Evolutionary conservation across 2,329 filamentous ascomycete genomes (phyloP).

Genomic region (Xylogone sp.): DNA sequence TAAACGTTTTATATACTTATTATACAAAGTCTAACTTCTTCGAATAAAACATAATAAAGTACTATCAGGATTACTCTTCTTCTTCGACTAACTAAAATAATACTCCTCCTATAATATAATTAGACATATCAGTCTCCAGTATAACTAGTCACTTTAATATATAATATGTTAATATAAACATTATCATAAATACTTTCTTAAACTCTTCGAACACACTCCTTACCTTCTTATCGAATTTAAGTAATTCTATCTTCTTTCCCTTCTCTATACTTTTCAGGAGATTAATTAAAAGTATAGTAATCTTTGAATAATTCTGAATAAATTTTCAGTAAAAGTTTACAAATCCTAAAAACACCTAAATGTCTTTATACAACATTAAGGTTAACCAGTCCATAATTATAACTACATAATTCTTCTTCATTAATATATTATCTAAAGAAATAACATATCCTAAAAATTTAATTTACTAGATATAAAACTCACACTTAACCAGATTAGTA

Average conservation of each 20-base stretch:
- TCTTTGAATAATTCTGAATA: constrained; percentile 21
- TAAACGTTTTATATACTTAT: no score
- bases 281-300: background rate
- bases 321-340: constrained; percentile 31
- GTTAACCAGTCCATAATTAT: constrained; percentile 15
- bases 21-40: background rate
- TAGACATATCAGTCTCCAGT: background rate
- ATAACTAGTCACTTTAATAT: background rate
- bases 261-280: background rate
- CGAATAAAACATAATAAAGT: background rate
- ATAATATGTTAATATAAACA: background rate
- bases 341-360: constrained; percentile 27
- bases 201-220: background rate
- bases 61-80: background rate
- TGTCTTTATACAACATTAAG: constrained; percentile 12
- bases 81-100: background rate
- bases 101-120: background rate
- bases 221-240: background rate
- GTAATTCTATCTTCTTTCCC: background rate
- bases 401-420: constrained; percentile 13
- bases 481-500: constrained; percentile 8
- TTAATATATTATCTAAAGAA: constrained; percentile 6
- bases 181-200: background rate
- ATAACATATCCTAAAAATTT: constrained; percentile 16
- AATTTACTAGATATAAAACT: constrained; percentile 13